These are phyloP conservation scores for Sinapis alba DNA, from an alignment of 441 rosid species.

Conservation along the genomic window DNA sequence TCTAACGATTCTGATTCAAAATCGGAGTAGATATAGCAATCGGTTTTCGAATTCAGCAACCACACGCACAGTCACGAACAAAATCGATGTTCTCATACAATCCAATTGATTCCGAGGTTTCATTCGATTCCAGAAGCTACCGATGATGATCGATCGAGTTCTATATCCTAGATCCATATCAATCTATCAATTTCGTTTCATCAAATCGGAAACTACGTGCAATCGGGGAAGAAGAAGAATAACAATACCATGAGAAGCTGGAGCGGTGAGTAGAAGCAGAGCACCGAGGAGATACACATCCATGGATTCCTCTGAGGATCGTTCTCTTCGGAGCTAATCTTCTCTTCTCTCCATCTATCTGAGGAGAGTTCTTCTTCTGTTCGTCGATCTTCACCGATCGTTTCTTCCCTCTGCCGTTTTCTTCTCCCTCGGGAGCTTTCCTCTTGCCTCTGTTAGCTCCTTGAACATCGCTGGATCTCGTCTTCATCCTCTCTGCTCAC, in stretches of 20 bases:
- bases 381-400: conserved; percentile 26
- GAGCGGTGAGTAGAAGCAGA: conserved; percentile 41
- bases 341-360: conserved; percentile 27
- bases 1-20: conserved; percentile 14
- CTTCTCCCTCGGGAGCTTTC: conserved; percentile 34
- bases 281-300: conserved; percentile 75
- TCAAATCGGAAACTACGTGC: not conserved
- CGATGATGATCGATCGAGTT: conserved; percentile 17
- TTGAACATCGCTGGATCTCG: conserved; percentile 15
- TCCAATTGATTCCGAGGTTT: not conserved
- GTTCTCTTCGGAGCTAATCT: conserved; percentile 39
- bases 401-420: conserved; percentile 32
- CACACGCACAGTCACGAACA: conserved; percentile 8
- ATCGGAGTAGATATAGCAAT: not conserved
- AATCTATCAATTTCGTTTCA: not conserved
- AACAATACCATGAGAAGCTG: conserved; percentile 57
- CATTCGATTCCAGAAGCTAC: not conserved
- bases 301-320: conserved; percentile 63
- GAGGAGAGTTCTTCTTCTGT: conserved; percentile 9
- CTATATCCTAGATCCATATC: not conserved
- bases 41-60: conserved; percentile 4
- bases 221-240: conserved; percentile 23
- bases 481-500: conserved; percentile 25
- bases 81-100: not conserved
- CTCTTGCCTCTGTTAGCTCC: conserved; percentile 33